Conservation (phyloP, 1,139 yeast species). For the Eremothecium sinecaudum region DNA sequence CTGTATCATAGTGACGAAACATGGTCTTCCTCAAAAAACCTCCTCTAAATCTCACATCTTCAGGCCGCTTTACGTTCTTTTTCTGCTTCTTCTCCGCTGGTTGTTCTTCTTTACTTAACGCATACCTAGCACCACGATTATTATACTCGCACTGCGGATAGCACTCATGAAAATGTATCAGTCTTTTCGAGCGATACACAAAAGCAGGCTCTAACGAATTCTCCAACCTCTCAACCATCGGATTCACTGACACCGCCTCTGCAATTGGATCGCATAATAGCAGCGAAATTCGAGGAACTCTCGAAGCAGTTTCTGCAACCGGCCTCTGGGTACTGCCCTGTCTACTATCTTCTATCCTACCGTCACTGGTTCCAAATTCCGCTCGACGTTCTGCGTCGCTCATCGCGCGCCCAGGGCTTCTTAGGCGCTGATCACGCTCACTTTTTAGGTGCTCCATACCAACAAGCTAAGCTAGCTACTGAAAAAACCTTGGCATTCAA, state of each 20-base stretch:
- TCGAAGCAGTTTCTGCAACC: not conserved
- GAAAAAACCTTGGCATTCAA: too few relatives aligned
- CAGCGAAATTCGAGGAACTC: conserved; percentile 4
- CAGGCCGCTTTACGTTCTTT: conserved; percentile 2
- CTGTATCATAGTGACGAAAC: conserved; percentile 4
- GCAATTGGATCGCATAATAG: conserved; percentile 2
- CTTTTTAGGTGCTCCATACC: too few relatives aligned
- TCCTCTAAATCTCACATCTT: conserved; percentile 1
- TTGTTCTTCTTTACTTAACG: conserved; percentile 3
- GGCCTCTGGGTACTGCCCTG: too few relatives aligned
- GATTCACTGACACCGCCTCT: not conserved
- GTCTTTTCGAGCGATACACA: not conserved
- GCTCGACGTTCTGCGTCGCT: too few relatives aligned
- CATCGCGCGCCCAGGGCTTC: too few relatives aligned
- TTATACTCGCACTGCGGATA: not conserved
- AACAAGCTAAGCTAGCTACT: too few relatives aligned
- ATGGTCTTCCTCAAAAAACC: conserved; percentile 3
- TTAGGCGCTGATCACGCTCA: too few relatives aligned
- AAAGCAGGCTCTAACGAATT: not conserved
- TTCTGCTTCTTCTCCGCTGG: conserved; percentile 3
- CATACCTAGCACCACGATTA: conserved; percentile 2
- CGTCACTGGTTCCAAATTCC: too few relatives aligned
- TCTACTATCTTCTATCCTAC: too few relatives aligned
- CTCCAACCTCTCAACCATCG: not conserved
- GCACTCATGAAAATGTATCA: conserved; percentile 3